These are phyloP conservation scores for Flaveria trinervia DNA, from an alignment of 129 eudicot genomes.

Conservation along the genomic window DNA sequence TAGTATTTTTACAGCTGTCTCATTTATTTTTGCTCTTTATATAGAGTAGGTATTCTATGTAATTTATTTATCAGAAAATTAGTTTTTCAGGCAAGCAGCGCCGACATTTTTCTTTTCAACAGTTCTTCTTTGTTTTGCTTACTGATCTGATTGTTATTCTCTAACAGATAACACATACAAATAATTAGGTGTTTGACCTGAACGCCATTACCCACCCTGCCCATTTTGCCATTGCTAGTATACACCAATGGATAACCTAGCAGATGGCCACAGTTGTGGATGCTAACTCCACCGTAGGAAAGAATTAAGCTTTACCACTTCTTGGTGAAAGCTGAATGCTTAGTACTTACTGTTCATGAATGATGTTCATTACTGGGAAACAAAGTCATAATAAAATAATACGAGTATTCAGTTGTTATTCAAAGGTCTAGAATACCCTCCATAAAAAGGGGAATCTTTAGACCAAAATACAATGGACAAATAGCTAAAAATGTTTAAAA, in stretches of 20 bases:
- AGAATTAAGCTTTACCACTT: neutral
- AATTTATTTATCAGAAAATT: too few species aligned
- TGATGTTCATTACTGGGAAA: neutral
- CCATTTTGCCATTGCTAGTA: neutral
- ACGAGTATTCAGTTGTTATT: neutral
- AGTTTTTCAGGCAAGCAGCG: too few species aligned
- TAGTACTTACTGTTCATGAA: neutral
- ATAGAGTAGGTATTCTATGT: too few species aligned
- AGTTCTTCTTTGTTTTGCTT: too few species aligned
- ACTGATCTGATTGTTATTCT: too few species aligned
- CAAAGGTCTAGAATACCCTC: slow-evolving; percentile 1
- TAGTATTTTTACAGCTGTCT: too few species aligned
- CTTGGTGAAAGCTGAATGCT: neutral
- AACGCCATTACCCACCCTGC: neutral
- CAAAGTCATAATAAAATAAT: neutral
- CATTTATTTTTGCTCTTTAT: too few species aligned
- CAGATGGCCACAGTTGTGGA: neutral
- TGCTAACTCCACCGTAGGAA: neutral
- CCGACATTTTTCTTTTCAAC: too few species aligned
- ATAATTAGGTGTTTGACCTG: neutral
- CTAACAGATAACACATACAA: neutral
- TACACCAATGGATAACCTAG: neutral
- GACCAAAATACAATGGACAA: neutral
- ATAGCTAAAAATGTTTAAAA: neutral
- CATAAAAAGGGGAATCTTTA: neutral